These are phyloP conservation scores for Lentinus brumalis DNA, from an alignment of 768 basidiomycete species.

Conservation along the genomic window DNA sequence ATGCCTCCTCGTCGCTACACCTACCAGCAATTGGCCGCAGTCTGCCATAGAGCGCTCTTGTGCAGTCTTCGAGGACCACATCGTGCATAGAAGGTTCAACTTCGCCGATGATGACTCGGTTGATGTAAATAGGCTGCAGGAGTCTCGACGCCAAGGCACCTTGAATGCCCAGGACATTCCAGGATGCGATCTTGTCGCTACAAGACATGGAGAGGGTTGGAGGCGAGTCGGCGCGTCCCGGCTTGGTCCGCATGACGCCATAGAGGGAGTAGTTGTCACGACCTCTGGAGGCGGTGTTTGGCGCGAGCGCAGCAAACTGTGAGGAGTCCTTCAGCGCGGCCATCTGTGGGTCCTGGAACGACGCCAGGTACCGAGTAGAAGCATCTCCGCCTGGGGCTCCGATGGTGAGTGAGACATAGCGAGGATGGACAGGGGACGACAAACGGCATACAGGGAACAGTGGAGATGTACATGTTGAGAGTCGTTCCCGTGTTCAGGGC, in stretches of 20 bases:
- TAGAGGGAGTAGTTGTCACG: conserved; percentile 75
- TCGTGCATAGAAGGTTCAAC: conserved; percentile 45
- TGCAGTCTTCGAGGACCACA: conserved; percentile 60
- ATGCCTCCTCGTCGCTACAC: conserved; percentile 1
- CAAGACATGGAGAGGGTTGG: conserved; percentile 88
- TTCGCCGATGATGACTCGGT: conserved; percentile 71
- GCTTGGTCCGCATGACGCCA: conserved; percentile 89
- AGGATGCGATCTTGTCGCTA: conserved; percentile 91
- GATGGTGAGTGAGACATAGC: not conserved
- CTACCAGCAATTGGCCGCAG: conserved; percentile 48
- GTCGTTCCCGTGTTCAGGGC: conserved; percentile 46
- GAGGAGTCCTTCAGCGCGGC: conserved; percentile 65
- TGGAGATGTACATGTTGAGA: conserved; percentile 77
- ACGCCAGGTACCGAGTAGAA: conserved; percentile 77
- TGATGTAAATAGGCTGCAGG: conserved; percentile 65
- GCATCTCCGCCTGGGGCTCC: conserved; percentile 76
- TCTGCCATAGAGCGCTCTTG: conserved; percentile 65
- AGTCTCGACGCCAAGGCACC: conserved; percentile 69
- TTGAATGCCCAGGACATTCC: conserved; percentile 84
- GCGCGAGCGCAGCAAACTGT: conserved; percentile 33
- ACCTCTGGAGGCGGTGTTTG: conserved; percentile 60
- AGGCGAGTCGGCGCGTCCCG: conserved; percentile 87
- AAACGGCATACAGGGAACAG: conserved; percentile 55
- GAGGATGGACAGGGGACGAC: not conserved
- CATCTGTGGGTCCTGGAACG: conserved; percentile 72